Evolutionary conservation across 2,329 filamentous ascomycete genomes (phyloP).

Genomic region (Diaporthe helianthi): DNA sequence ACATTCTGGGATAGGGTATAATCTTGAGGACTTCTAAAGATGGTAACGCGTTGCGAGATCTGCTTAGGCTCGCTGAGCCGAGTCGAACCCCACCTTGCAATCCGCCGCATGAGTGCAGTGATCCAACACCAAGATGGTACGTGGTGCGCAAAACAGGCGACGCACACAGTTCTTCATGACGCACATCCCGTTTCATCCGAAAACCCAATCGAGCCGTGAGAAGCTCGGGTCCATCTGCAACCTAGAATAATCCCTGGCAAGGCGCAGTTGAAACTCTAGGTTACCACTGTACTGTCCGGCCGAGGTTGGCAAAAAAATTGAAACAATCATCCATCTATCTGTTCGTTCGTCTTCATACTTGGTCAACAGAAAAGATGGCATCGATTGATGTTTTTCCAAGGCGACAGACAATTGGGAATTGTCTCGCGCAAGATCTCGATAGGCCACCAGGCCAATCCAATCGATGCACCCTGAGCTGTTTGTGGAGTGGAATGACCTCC

Average conservation of each 20-base stretch:
- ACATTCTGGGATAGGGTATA: background rate
- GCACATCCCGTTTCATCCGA: conserved; percentile 21
- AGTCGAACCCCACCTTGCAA: background rate
- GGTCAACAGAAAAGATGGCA: background rate
- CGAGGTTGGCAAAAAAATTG: no score
- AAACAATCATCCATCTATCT: background rate
- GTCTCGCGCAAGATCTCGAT: background rate
- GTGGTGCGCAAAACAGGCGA: conserved; percentile 1
- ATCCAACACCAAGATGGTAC: background rate
- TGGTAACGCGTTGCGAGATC: conserved; percentile 4
- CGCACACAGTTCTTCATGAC: conserved; percentile 5
- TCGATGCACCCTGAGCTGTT: background rate
- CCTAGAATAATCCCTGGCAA: no score
- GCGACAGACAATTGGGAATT: background rate
- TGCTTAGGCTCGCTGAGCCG: conserved; percentile 2
- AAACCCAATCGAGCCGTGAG: conserved; percentile 14
- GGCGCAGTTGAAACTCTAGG: conserved; percentile 3
- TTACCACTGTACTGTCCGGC: background rate
- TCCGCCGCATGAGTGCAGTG: background rate
- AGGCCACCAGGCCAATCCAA: background rate
- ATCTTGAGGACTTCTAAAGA: background rate
- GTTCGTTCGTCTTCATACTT: background rate
- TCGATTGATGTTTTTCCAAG: background rate
- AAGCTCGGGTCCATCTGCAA: conserved; percentile 5
- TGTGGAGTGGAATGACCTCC: conserved; percentile 13